Evolutionary conservation across 163 green algal genomes (phyloP).

Genomic region (Chlorella variabilis): DNA sequence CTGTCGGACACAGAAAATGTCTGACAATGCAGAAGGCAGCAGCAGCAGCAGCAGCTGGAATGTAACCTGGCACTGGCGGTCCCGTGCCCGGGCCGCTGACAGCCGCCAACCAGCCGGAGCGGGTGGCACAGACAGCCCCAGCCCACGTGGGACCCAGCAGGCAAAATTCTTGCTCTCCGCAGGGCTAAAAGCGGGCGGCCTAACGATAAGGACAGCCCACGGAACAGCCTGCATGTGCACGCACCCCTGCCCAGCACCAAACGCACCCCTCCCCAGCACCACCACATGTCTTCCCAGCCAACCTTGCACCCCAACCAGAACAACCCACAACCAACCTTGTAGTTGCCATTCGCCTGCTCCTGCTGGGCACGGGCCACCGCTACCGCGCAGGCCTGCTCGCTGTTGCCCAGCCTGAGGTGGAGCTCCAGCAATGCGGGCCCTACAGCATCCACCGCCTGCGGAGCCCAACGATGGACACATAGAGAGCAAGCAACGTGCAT

Average conservation of each 20-base stretch:
- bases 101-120: neutral
- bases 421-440: neutral
- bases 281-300: neutral
- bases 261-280: too few relatives aligned
- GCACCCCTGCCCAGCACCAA: neutral
- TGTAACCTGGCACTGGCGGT: too few relatives aligned
- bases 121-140: slow-evolving; percentile 6
- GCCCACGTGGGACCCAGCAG: neutral
- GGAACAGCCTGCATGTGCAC: slow-evolving; percentile 22
- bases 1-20: too few relatives aligned
- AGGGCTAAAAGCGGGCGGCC: slow-evolving; percentile 28
- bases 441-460: slow-evolving; percentile 7
- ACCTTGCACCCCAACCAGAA: neutral
- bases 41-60: too few relatives aligned
- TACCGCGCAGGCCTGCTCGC: slow-evolving; percentile 18
- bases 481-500: too few relatives aligned
- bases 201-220: neutral
- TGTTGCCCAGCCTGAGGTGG: slow-evolving; percentile 7
- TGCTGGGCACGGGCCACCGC: slow-evolving; percentile 9
- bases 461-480: neutral
- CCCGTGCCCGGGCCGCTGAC: neutral
- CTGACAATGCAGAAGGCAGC: too few relatives aligned
- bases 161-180: slow-evolving; percentile 2
- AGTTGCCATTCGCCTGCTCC: slow-evolving; percentile 79
- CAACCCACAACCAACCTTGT: slow-evolving; percentile 55